These are phyloP conservation scores for Catharanthus roseus DNA, from an alignment of 257 asterid genomes.

Conservation along the genomic window DNA sequence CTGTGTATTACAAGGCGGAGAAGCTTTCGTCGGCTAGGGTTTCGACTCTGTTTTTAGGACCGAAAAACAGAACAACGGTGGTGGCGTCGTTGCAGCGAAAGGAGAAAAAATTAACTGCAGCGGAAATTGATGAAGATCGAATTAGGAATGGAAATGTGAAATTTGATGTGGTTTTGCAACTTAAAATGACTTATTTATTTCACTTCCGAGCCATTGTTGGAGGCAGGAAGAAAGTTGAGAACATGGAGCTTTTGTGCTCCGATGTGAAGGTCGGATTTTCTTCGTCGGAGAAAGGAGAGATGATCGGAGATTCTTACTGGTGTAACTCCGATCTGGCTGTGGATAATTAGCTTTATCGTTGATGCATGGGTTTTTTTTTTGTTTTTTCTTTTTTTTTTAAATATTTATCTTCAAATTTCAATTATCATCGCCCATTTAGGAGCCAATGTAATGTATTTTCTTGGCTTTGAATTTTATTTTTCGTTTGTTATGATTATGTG, in stretches of 20 bases:
- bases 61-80: not conserved
- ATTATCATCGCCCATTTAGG: too few relatives aligned
- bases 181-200: not conserved
- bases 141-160: not conserved
- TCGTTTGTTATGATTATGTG: too few relatives aligned
- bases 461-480: too few relatives aligned
- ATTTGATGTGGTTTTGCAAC: not conserved
- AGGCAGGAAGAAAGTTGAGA: not conserved
- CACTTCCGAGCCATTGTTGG: not conserved
- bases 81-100: not conserved
- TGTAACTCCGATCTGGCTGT: not conserved
- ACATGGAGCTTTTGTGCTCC: not conserved
- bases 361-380: too few relatives aligned
- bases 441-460: too few relatives aligned
- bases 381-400: too few relatives aligned
- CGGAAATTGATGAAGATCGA: not conserved
- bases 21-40: not conserved
- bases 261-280: constrained; percentile 1
- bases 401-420: too few relatives aligned
- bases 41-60: not conserved
- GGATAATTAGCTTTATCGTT: too few relatives aligned
- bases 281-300: not conserved
- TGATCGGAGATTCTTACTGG: not conserved
- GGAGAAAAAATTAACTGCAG: not conserved
- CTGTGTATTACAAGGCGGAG: not conserved